Evolutionary conservation across 192 early-diverging fungal genomes (phyloP).

Genomic region (Rhizophagus prolifer): DNA sequence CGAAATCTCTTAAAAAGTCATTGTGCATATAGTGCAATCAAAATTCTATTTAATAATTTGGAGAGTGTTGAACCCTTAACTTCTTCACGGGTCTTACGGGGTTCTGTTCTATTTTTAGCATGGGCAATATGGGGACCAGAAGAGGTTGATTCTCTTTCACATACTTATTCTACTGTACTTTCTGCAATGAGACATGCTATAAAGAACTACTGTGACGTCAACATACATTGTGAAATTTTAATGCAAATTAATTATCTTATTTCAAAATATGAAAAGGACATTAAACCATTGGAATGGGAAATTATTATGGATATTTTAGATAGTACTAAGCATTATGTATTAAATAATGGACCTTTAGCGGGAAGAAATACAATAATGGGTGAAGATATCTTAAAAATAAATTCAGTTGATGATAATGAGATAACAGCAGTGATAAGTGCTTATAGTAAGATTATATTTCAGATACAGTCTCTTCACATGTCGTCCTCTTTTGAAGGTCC

Average conservation of each 20-base stretch:
- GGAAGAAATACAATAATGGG: not conserved
- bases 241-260: conserved; percentile 14
- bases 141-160: conserved; percentile 40
- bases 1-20: conserved; percentile 63
- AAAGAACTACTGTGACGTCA: conserved; percentile 1
- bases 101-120: conserved; percentile 57
- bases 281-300: conserved; percentile 50
- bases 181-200: conserved; percentile 38
- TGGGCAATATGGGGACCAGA: conserved; percentile 56
- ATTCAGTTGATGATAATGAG: conserved; percentile 3
- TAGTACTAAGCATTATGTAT: conserved; percentile 12
- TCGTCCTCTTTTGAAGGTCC: conserved; percentile 38
- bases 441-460: conserved; percentile 35
- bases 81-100: conserved; percentile 40
- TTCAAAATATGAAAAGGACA: conserved; percentile 19
- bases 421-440: conserved; percentile 24
- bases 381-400: not conserved
- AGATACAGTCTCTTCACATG: conserved; percentile 35
- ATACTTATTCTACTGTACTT: conserved; percentile 39
- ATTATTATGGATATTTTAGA: conserved; percentile 50
- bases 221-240: conserved; percentile 17
- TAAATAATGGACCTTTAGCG: not conserved
- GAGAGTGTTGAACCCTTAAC: conserved; percentile 30
- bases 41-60: conserved; percentile 55
- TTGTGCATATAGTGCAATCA: conserved; percentile 57